Evolutionary conservation across 202 grass and related monocot species (phyloP).

Genomic region (Hordeum pubiflorum): DNA sequence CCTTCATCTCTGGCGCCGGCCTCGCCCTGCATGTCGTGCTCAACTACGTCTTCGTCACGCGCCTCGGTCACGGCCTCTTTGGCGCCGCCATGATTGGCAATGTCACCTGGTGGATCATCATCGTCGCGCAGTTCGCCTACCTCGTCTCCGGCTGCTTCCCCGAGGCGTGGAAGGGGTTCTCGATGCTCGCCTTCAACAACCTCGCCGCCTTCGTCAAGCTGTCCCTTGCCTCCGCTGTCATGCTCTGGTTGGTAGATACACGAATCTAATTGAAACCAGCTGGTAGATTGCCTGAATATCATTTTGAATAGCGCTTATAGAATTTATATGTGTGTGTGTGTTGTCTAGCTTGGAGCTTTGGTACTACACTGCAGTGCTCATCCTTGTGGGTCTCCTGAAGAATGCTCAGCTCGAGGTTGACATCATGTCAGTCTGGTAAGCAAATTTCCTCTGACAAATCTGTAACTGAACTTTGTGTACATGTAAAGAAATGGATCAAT

Average conservation of each 20-base stretch:
- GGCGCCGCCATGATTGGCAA: conserved; percentile 51
- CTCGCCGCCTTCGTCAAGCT: conserved; percentile 54
- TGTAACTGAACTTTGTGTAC: neutral
- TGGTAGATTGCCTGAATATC: neutral
- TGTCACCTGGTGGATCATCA: conserved; percentile 49
- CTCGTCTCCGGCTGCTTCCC: conserved; percentile 45
- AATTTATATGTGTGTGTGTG: neutral
- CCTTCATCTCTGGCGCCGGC: conserved; percentile 36
- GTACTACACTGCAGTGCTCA: conserved; percentile 69
- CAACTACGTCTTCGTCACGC: conserved; percentile 48
- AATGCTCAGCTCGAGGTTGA: conserved; percentile 49
- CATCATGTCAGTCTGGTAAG: conserved; percentile 69
- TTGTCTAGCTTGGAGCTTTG: conserved; percentile 60
- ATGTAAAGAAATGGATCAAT: neutral
- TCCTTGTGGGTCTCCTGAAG: conserved; percentile 54
- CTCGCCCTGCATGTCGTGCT: conserved; percentile 50
- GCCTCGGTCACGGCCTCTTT: conserved; percentile 31
- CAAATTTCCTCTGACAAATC: neutral
- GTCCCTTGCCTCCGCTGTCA: conserved; percentile 57
- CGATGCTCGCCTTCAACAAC: conserved; percentile 39
- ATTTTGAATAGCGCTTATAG: neutral
- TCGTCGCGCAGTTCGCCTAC: conserved; percentile 36
- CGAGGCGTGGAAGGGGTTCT: conserved; percentile 53
- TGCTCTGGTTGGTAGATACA: conserved; percentile 47
- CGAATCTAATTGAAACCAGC: neutral